phyloP scores from a whole-genome alignment of 306 rosid genomes.

The Sicyos baderoa region DNA sequence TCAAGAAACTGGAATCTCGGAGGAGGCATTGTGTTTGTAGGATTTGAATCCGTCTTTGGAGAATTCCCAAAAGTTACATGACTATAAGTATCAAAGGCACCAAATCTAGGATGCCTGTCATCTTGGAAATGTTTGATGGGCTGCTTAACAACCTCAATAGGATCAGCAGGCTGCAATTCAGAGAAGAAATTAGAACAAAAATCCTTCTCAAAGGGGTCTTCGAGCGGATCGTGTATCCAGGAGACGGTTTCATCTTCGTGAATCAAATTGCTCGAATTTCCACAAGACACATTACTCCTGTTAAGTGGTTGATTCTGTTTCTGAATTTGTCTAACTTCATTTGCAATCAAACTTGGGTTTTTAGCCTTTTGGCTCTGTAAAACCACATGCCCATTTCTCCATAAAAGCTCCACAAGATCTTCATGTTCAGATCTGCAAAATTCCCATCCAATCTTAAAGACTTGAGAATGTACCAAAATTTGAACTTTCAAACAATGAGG shows the following conservation, averaged over 20 bases:
- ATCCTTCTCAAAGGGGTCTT: conserved; percentile 54
- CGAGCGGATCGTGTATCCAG: conserved; percentile 59
- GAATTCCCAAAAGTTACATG: conserved; percentile 21
- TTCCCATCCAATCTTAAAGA: neutral
- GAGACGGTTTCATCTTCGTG: conserved; percentile 54
- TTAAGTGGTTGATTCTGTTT: conserved; percentile 39
- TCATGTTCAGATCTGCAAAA: conserved; percentile 55
- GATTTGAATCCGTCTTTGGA: conserved; percentile 28
- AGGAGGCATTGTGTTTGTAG: conserved; percentile 45
- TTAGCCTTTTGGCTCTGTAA: conserved; percentile 50
- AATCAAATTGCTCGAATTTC: conserved; percentile 38
- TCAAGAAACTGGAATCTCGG: conserved; percentile 41
- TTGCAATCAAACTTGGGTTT: conserved; percentile 30
- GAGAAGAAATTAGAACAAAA: conserved; percentile 46
- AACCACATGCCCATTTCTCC: conserved; percentile 85
- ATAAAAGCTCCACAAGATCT: conserved; percentile 66
- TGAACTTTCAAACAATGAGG: conserved; percentile 11
- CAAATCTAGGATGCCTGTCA: conserved; percentile 32
- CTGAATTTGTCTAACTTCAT: conserved; percentile 37
- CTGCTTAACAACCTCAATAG: conserved; percentile 36
- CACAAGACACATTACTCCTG: conserved; percentile 32
- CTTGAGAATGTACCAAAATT: neutral
- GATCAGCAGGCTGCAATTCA: conserved; percentile 43
- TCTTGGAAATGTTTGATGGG: conserved; percentile 40
- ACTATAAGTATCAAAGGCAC: conserved; percentile 24